A percentile compares a stretch with the other conserved stretches of the same genome.
Evolutionary conservation across 2,329 filamentous ascomycete species (phyloP).

Genomic region (Pseudogymnoascus sp.): DNA sequence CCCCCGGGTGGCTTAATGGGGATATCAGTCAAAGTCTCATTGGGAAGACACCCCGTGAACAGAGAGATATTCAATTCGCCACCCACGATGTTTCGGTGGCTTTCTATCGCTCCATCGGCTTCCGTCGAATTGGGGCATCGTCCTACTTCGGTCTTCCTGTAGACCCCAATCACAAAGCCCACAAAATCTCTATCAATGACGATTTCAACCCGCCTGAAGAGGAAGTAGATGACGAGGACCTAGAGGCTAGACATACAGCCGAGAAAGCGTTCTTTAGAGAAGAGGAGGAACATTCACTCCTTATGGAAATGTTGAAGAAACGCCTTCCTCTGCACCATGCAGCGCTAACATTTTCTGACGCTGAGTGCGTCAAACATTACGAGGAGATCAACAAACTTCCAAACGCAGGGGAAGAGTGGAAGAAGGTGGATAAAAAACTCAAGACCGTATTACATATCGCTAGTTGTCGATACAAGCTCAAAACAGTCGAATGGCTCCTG

Average conservation of each 20-base stretch:
- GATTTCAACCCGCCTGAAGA: conserved; percentile 20
- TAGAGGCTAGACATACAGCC: not conserved
- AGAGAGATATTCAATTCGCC: conserved; percentile 12
- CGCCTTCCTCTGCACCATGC: conserved; percentile 16
- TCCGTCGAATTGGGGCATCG: conserved; percentile 28
- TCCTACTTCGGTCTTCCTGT: conserved; percentile 25
- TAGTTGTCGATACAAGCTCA: conserved; percentile 12
- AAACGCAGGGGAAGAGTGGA: conserved; percentile 10
- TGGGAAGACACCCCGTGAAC: conserved; percentile 17
- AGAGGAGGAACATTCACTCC: conserved; percentile 7
- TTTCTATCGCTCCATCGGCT: conserved; percentile 26
- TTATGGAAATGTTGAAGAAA: conserved; percentile 13
- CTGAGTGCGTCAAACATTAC: conserved; percentile 16
- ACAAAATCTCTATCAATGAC: conserved; percentile 13
- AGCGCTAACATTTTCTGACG: conserved; percentile 12
- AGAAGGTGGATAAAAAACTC: conserved; percentile 10
- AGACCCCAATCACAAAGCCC: conserved; percentile 22
- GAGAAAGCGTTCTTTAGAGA: not conserved
- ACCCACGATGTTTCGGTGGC: conserved; percentile 15
- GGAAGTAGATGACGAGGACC: conserved; percentile 11
- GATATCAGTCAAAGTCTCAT: conserved; percentile 21
- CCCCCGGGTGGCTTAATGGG: conserved; percentile 15
- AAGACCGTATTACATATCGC: conserved; percentile 18
- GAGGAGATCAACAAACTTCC: not conserved
- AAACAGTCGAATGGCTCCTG: conserved; percentile 23